Evolutionary conservation across 768 basidiomycete genomes (phyloP).

Genomic region (Russula foetens): DNA sequence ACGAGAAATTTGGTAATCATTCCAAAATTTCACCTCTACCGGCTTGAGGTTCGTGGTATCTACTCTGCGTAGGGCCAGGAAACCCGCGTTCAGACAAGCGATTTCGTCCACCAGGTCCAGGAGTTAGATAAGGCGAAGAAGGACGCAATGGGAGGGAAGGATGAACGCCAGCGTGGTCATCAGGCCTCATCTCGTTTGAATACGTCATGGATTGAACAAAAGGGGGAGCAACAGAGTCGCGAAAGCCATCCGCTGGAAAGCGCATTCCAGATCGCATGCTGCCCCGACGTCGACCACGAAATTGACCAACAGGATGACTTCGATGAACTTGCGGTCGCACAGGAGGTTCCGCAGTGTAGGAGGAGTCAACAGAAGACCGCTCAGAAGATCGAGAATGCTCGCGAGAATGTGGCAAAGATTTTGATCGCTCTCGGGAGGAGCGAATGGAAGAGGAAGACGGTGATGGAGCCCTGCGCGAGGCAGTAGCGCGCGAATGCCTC

Average conservation of each 20-base stretch:
- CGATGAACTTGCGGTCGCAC: conserved; percentile 6
- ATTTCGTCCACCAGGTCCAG: conserved; percentile 1
- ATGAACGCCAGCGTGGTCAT: conserved; percentile 7
- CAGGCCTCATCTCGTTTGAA: conserved; percentile 2
- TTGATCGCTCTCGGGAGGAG: conserved; percentile 28
- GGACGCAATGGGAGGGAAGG: conserved; percentile 18
- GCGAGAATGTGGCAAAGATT: conserved; percentile 24
- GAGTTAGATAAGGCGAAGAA: not conserved
- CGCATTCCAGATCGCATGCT: not conserved
- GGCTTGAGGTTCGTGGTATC: not conserved
- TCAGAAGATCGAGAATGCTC: conserved; percentile 36
- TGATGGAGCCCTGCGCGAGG: conserved; percentile 16
- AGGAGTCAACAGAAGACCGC: conserved; percentile 51
- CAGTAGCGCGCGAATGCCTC: conserved; percentile 16
- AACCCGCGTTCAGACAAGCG: conserved; percentile 4
- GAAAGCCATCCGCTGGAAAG: conserved; percentile 2
- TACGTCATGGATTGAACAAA: not conserved
- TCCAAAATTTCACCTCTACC: conserved; percentile 4
- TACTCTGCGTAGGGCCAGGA: conserved; percentile 4
- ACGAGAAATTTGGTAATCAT: not conserved
- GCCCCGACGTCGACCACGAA: not conserved
- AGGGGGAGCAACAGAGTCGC: not conserved
- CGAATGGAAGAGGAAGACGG: conserved; percentile 26
- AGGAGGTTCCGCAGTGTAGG: conserved; percentile 10
- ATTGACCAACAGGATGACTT: conserved; percentile 12